A percentile compares a stretch with the other conserved stretches of the same genome.
Conservation (phyloP, 345 rosid species). For the Populus deltoides region DNA sequence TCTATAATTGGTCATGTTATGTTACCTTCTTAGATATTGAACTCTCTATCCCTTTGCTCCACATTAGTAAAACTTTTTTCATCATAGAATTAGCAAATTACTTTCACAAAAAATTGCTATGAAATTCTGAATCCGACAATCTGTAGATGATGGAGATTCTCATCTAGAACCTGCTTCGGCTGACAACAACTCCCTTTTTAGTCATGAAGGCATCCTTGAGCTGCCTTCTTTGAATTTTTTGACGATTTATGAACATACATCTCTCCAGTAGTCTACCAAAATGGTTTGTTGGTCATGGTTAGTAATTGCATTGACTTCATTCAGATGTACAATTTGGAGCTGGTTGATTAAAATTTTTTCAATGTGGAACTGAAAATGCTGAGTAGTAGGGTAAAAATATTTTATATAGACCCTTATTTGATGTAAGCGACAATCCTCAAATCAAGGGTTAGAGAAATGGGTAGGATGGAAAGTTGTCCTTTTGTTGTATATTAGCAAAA, state of each 20-base stretch:
- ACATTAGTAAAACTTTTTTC: background rate
- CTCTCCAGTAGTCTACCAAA: background rate
- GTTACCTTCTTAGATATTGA: background rate
- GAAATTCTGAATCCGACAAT: background rate
- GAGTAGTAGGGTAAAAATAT: background rate
- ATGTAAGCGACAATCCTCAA: background rate
- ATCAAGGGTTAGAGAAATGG: background rate
- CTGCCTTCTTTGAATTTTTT: background rate
- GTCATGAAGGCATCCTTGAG: background rate
- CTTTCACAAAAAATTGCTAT: background rate
- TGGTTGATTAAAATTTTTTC: background rate
- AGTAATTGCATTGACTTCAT: background rate
- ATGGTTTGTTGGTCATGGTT: background rate
- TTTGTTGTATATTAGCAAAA: background rate
- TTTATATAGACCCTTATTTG: background rate
- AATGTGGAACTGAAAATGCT: background rate
- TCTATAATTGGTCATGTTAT: background rate
- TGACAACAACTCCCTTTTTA: background rate
- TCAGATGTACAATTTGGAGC: background rate
- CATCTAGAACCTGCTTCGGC: background rate
- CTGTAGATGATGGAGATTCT: background rate
- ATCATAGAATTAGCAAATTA: background rate
- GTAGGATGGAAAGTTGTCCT: background rate
- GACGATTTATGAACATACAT: background rate
- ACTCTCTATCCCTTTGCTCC: background rate